Base-by-base conservation (phyloP, 345 rosid species). In the Gossypium australe region DNA sequence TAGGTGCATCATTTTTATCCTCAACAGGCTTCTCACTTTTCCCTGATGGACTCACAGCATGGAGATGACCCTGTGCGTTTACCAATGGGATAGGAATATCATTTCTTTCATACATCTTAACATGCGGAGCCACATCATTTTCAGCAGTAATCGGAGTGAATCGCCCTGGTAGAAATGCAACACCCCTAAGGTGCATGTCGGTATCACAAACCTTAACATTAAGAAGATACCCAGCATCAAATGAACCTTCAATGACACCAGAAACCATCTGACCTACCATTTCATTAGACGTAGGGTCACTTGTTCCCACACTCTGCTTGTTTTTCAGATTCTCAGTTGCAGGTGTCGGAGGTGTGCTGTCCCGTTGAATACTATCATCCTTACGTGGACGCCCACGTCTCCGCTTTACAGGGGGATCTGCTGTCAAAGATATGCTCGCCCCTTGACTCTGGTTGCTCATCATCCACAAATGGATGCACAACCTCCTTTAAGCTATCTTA, bases 61-160 rank as follows among this genome's bases (percentile, higher is more conserved):
- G 76, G 20, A 34, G 60, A 53, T 56, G 67, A 71, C 63, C 57
- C 60, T 69, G 78, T 2, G 65, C 75, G 71, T 65, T 76, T 58
- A 68, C 52, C 66, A 63, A 80, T 7, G 93, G 87, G 71, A 86
- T 18, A n/a, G 79, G 83, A 56, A 79, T 81, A 5, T 81, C 88
- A 59, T 81, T 75, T 65, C 86, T 85, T 79, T 3, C 47, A 58
- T 78, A 75, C 94, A 89, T 89, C 76, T 76, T 83, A 60, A 66
- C 91, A 70, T 57, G 70, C n/a, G 94, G 97, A 79, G 97, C 94
- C 67, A 91, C 79, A 74, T 91, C 97, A 81, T 85, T 88, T 67
- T 77, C 84, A 25, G 84, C 75, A 52, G 91, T 85, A 41, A 91
- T 24, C 1, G 90, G 92, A 71, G 38, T 55, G 43, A 81, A 80